Evolutionary conservation across 495 filamentous ascomycete genomes (phyloP), one percentile per base, ranked within the genome.

Genomic region (Tuber aestivum): DNA sequence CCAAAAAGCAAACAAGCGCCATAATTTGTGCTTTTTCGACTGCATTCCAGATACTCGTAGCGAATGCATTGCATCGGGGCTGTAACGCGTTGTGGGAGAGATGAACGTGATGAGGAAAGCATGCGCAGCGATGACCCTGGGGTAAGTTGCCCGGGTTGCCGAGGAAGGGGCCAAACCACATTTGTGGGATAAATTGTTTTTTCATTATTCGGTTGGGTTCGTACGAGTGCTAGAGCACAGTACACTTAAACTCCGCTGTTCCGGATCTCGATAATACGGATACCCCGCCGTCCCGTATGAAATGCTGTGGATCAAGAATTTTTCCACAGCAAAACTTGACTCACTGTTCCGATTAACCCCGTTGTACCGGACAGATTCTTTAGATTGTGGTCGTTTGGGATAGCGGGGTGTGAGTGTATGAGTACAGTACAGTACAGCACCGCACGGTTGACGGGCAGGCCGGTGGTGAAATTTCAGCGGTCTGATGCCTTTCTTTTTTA

Each of bases 1-100:
- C 14, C 23, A 61, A 61, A 76, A 77, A 79, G 73, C 8, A 79
- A 75, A 70, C 75, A 74, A 40, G 37, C 45, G 41, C 70, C 40
- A 48, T 74, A 72, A 41, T 76, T 50, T 79, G 70, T 79, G 42
- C 41, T 75, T 78, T 79, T 79, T 61, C 69, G 72, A 77, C 71
- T 44, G 77, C 72, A 73, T 75, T 72, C 78, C 50, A 27, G 50
- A 61, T 61, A n/a, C n/a, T n/a, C n/a, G n/a, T n/a, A 14, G 8
- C 23, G n/a, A 12, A 61, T 61, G 50, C 50, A 61, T 61, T 14
- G 50, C 50, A 32, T 61, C 50, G 50, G 50, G 50, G 50, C 50
- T 61, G 9, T 12, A 14, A 32, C 50, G 23, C 50, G 27, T 61
- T n/a, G 50, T 10, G 27, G 50, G 27, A 61, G 50, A 61, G 50